A percentile compares a stretch with the other conserved stretches of the same genome.
Evolutionary conservation across 1,139 yeast species (phyloP).

Genomic region (Hemisphaericaspora xylanilytica): DNA sequence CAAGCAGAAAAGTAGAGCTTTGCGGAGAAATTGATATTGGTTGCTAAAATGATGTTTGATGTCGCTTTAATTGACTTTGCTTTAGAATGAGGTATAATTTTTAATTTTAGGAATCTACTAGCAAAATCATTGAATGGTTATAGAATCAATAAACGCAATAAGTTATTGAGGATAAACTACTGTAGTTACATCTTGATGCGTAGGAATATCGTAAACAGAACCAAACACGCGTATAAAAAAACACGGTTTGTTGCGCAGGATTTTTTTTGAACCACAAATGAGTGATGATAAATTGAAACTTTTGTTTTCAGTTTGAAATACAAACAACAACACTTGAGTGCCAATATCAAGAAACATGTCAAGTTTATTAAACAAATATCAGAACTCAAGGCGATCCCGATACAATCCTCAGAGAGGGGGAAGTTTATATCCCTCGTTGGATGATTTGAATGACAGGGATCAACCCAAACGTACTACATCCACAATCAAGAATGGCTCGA

Average conservation of each 20-base stretch:
- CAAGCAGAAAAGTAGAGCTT: slow-evolving; percentile 52
- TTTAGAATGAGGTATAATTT: background rate
- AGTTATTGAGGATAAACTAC: too few relatives aligned
- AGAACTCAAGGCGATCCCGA: slow-evolving; percentile 1
- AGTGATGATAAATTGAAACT: background rate
- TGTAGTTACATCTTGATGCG: too few relatives aligned
- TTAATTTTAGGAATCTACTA: too few relatives aligned
- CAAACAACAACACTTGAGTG: background rate
- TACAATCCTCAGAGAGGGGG: background rate
- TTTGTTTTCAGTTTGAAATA: background rate
- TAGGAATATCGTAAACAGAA: too few relatives aligned
- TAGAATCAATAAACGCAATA: too few relatives aligned
- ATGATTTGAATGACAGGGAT: background rate
- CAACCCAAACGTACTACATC: background rate
- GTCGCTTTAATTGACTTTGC: background rate
- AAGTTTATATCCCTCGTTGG: slow-evolving; percentile 2
- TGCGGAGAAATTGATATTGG: slow-evolving; percentile 48
- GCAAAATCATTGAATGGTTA: too few relatives aligned
- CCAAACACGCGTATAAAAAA: too few relatives aligned
- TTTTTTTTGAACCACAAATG: too few relatives aligned
- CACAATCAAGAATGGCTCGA: background rate
- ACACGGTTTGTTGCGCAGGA: too few relatives aligned
- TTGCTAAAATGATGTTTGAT: slow-evolving; percentile 15
- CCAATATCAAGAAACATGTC: slow-evolving; percentile 2
- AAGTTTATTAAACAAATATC: slow-evolving; percentile 3